These are phyloP conservation scores for Boletus speciosus DNA, from an alignment of 768 basidiomycete species.

Conservation along the genomic window DNA sequence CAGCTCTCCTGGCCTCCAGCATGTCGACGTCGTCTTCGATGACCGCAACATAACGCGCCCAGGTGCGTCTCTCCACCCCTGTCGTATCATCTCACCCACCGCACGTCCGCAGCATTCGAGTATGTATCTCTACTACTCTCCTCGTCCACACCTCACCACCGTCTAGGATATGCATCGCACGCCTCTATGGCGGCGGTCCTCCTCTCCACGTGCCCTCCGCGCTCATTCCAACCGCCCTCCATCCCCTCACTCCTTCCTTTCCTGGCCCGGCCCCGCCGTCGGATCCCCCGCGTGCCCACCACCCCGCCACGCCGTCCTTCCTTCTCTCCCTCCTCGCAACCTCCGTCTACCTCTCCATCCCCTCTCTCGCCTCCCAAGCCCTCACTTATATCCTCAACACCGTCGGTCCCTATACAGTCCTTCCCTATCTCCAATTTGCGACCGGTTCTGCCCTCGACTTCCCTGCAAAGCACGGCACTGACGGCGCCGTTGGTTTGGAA, in stretches of 20 bases:
- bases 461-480: conserved; percentile 41
- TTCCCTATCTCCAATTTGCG: conserved; percentile 79
- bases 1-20: conserved; percentile 34
- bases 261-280: conserved; percentile 28
- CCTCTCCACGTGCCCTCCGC: conserved; percentile 61
- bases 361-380: conserved; percentile 69
- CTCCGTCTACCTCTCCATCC: conserved; percentile 80
- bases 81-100: not conserved
- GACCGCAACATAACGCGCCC: conserved; percentile 87
- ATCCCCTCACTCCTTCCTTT: conserved; percentile 73
- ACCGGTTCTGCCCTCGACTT: conserved; percentile 62
- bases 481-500: conserved; percentile 71
- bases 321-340: conserved; percentile 86
- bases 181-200: conserved; percentile 86
- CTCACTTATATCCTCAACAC: conserved; percentile 68
- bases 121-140: conserved; percentile 39
- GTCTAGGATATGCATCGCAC: conserved; percentile 74
- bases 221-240: conserved; percentile 58
- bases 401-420: conserved; percentile 73
- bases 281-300: conserved; percentile 49
- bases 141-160: conserved; percentile 10
- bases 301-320: conserved; percentile 76
- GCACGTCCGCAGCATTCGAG: conserved; percentile 71
- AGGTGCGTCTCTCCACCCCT: conserved; percentile 44
- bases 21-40: conserved; percentile 71